phyloP scores from a whole-genome alignment of 2,329 filamentous ascomycete genomes.

The Trichoderma arundinaceum region DNA sequence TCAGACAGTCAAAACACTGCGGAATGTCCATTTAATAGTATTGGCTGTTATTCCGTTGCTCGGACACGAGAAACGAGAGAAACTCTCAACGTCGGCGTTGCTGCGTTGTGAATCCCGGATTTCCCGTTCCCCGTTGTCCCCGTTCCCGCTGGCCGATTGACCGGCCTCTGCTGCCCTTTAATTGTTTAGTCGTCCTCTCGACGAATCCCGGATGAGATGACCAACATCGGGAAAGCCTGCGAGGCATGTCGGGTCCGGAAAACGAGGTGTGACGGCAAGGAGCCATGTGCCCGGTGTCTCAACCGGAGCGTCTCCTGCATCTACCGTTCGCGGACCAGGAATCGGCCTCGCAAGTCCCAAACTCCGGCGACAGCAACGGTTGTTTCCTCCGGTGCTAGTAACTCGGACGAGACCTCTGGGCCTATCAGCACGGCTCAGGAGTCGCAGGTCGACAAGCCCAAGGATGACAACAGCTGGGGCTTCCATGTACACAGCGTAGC shows the following conservation, averaged over 20 bases:
- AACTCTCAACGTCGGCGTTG: not conserved
- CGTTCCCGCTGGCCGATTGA: not conserved
- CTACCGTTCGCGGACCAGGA: conserved; percentile 22
- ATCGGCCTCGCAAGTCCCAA: conserved; percentile 24
- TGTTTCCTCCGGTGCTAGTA: conserved; percentile 12
- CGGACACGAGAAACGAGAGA: not conserved
- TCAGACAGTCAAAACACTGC: not conserved
- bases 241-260: conserved; percentile 25
- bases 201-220: conserved; percentile 9
- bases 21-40: not conserved
- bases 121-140: not conserved
- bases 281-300: conserved; percentile 24
- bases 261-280: conserved; percentile 27
- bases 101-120: not conserved
- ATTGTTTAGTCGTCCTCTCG: not conserved
- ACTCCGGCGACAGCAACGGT: not conserved
- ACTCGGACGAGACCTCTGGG: conserved; percentile 15
- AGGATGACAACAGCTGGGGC: conserved; percentile 28
- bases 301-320: conserved; percentile 24
- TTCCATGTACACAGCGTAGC: conserved; percentile 25
- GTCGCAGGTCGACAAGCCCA: not conserved
- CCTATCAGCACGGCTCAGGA: conserved; percentile 1
- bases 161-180: not conserved
- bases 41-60: conserved; percentile 1
- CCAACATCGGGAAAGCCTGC: conserved; percentile 28